phyloP scores from a whole-genome alignment of 2,329 filamentous ascomycete genomes.

The Lasiodiplodia sp. region DNA sequence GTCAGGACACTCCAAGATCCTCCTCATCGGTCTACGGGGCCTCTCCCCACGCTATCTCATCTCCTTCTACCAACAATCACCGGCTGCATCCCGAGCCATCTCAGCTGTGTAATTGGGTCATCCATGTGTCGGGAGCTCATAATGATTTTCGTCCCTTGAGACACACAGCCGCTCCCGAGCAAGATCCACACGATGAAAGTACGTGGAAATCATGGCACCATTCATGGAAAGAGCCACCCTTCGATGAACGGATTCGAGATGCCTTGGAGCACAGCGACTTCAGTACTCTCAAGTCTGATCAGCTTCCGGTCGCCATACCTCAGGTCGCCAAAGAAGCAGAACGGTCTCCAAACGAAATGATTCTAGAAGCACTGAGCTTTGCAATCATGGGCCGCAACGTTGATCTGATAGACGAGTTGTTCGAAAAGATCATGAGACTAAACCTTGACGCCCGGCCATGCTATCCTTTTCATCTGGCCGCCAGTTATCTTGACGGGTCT shows the following conservation, averaged over 20 bases:
- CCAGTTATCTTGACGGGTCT: slow-evolving; percentile 47
- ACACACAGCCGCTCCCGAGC: background rate
- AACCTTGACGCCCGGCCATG: slow-evolving; percentile 27
- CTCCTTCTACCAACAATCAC: background rate
- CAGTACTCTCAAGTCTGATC: slow-evolving; percentile 35
- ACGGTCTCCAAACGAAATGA: slow-evolving; percentile 33
- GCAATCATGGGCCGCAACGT: slow-evolving; percentile 36
- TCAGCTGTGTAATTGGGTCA: background rate
- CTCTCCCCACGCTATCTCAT: background rate
- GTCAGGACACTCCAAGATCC: background rate
- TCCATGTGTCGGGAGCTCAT: background rate
- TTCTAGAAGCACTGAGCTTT: slow-evolving; percentile 34
- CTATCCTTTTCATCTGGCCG: slow-evolving; percentile 47
- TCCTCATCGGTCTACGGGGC: background rate
- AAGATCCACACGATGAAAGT: background rate
- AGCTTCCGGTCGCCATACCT: slow-evolving; percentile 33
- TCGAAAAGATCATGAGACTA: background rate
- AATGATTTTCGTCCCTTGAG: background rate
- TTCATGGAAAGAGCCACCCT: slow-evolving; percentile 23
- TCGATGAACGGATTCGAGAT: slow-evolving; percentile 32
- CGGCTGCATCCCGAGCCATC: background rate
- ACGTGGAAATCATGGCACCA: slow-evolving; percentile 24
- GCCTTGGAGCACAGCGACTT: slow-evolving; percentile 38
- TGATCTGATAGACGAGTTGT: slow-evolving; percentile 7
- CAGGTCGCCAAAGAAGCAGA: slow-evolving; percentile 33